Percentiles rank a stretch among this genome's conserved stretches.
Evolutionary conservation across 345 rosid species (phyloP).

Genomic region (Nasturtium officinale): DNA sequence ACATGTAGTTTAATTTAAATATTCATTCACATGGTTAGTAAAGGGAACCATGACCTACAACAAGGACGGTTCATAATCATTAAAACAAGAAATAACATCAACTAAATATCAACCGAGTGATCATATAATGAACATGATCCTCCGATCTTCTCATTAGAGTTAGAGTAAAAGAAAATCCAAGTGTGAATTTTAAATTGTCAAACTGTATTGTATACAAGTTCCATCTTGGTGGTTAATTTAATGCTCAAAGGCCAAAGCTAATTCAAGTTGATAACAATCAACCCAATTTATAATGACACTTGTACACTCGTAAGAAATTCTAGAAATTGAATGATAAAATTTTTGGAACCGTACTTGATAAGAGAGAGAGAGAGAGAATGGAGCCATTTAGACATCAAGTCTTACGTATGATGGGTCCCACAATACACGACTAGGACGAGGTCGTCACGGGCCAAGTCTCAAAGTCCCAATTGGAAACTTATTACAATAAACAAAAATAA

Average conservation of each 20-base stretch:
- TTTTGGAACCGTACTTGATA: not conserved
- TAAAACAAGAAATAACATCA: too few species aligned
- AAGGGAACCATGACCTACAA: too few species aligned
- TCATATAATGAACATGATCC: not conserved
- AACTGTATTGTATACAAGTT: not conserved
- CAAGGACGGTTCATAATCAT: too few species aligned
- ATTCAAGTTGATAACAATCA: not conserved
- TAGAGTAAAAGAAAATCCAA: not conserved
- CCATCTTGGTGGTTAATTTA: not conserved
- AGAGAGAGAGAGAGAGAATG: not conserved
- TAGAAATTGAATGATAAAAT: too few species aligned
- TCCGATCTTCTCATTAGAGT: not conserved
- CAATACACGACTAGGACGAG: not conserved
- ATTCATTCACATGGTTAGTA: too few species aligned
- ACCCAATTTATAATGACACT: too few species aligned
- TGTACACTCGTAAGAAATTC: too few species aligned
- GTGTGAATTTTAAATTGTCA: not conserved
- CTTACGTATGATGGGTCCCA: conserved; percentile 8
- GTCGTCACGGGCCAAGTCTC: conserved; percentile 35
- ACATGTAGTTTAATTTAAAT: too few species aligned
- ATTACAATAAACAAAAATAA: conserved; percentile 8
- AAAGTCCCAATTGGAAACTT: conserved; percentile 35
- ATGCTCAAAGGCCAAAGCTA: not conserved
- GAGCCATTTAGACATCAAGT: not conserved
- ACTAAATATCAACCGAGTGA: not conserved